Percentiles rank a stretch among this genome's conserved stretches.
Evolutionary conservation across 139 green algal species (phyloP).

Genomic region (Eudorina sp.): DNA sequence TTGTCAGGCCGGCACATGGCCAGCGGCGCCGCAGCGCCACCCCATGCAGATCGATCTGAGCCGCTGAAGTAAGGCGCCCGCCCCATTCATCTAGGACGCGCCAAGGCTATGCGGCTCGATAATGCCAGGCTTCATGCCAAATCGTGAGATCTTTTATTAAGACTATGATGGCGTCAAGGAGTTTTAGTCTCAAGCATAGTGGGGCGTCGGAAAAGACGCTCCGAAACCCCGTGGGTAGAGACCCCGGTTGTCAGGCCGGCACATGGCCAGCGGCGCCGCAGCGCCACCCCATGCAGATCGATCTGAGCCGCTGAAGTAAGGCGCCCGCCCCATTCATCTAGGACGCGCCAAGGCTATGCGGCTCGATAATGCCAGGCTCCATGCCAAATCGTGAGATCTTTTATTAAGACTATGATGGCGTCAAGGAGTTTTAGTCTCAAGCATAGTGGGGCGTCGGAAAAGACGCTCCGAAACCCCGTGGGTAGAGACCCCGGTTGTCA

Average conservation of each 20-base stretch:
- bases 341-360: constrained; percentile 7
- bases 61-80: constrained; percentile 39
- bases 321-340: neutral
- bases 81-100: neutral
- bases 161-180: neutral
- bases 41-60: neutral
- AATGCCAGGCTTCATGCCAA: too few species aligned
- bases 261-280: neutral
- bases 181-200: constrained; percentile 14
- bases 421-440: constrained; percentile 1
- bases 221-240: constrained; percentile 20
- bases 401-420: too few species aligned
- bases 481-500: constrained; percentile 32
- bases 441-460: neutral
- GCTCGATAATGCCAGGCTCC: too few species aligned
- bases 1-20: constrained; percentile 20
- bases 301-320: constrained; percentile 38
- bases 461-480: constrained; percentile 16
- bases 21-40: neutral
- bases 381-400: too few species aligned
- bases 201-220: neutral
- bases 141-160: too few species aligned
- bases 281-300: neutral
- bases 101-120: constrained; percentile 23
- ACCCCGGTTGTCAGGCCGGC: constrained; percentile 30